Evolutionary conservation across 2,329 filamentous ascomycete species (phyloP), one percentile per base, ranked within the genome.

Genomic region (Knoxdaviesia capensis): DNA sequence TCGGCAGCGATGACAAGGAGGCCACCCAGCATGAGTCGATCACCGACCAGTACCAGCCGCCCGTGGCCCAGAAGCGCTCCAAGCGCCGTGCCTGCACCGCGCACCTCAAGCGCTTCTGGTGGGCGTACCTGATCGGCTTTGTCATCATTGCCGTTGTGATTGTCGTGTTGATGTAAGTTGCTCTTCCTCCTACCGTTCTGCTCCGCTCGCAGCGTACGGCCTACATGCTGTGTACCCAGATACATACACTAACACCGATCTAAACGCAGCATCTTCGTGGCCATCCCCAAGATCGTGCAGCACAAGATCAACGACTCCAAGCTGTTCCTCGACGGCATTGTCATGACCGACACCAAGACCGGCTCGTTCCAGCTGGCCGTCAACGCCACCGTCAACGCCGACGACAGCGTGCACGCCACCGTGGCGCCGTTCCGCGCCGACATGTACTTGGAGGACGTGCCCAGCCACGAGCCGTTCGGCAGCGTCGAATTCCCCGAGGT

Each of bases 91-190:
- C n/a, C n/a, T n/a, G n/a, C n/a, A n/a, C n/a, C n/a, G n/a, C n/a
- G 39, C 69, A 74, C 52, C 67, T 65, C 53, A 63, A 57, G 51
- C 63, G 60, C 49, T 76, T 68, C 50, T 79, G 74, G 75, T 79
- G 74, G 74, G 50, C 64, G 47, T 64, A 75, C 49, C 53, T 77
- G 45, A 58, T 78, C 44, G 53, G 62, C 10, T 53, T 73, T 41
- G 52, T 67, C 44, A 48, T 63, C 46, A 55, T 74, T 38, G 54
- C 68, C 37, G 61, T 74, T 33, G 55, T 80, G 9, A 59, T 74
- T 34, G 65, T 80, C 11, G 61, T 70, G 35, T 59, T 75, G 35
- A 55, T 78, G 74, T 78, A 61, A 68, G 72, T n/a, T n/a, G n/a
- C n/a, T n/a, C n/a, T 29, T 31, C 31, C 30, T 20, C 34, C 31